A percentile compares a stretch with the other conserved stretches of the same genome.
Conservation (phyloP, 768 basidiomycete genomes). For the Pluteus cervinus region DNA sequence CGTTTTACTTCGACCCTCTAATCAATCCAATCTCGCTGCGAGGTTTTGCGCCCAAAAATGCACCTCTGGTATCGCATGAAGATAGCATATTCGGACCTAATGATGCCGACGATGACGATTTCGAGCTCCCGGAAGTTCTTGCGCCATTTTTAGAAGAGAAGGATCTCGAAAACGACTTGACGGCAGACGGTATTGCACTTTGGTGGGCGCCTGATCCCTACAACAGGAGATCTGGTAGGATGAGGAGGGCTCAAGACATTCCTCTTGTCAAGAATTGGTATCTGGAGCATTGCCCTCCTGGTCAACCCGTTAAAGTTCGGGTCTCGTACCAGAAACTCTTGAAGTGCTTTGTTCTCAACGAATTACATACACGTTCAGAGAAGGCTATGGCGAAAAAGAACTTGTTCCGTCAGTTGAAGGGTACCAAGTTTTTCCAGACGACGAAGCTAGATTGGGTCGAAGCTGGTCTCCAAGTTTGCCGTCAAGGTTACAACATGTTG, state of each 20-base stretch:
- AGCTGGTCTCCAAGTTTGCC: constrained; percentile 95
- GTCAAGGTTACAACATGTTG: constrained; percentile 99
- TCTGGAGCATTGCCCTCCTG: constrained; percentile 94
- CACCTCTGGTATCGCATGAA: constrained; percentile 81
- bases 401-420: constrained; percentile 90
- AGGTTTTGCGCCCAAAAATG: constrained; percentile 77
- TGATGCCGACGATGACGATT: constrained; percentile 79
- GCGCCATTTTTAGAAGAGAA: constrained; percentile 77
- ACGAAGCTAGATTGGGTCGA: constrained; percentile 99
- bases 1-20: constrained; percentile 98
- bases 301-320: constrained; percentile 94
- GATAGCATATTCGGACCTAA: constrained; percentile 90
- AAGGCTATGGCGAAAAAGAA: constrained; percentile 99
- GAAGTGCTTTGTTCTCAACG: constrained; percentile 94
- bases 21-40: constrained; percentile 97
- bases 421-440: constrained; percentile 99
- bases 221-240: constrained; percentile 84
- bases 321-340: constrained; percentile 98
- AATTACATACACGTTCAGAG: constrained; percentile 80
- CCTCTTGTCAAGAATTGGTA: constrained; percentile 99
- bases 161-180: constrained; percentile 82
- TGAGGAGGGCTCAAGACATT: constrained; percentile 91
- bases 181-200: constrained; percentile 93
- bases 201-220: constrained; percentile 99
- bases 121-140: constrained; percentile 73